phyloP scores from a whole-genome alignment of 805 yeast genomes.

The Kregervanrija delftensis region DNA sequence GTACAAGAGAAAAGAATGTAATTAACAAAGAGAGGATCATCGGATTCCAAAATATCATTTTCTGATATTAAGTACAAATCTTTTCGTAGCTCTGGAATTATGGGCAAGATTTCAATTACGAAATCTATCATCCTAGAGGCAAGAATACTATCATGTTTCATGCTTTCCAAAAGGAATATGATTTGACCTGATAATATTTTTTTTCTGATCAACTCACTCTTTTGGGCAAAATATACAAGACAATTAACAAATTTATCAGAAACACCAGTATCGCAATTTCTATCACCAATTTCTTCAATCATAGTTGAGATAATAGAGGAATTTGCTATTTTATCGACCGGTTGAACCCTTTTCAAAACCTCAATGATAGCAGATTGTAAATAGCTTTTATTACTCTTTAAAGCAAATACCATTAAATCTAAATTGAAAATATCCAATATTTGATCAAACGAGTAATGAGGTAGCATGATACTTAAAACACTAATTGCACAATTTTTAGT shows the following conservation, averaged over 20 bases:
- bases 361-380: conserved; percentile 21
- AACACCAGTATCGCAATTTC: conserved; percentile 15
- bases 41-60: conserved; percentile 15
- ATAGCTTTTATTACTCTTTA: conserved; percentile 20
- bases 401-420: conserved; percentile 22
- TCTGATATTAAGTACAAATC: conserved; percentile 19
- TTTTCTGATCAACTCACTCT: conserved; percentile 27
- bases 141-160: conserved; percentile 19
- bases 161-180: conserved; percentile 13
- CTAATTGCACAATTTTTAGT: conserved; percentile 14
- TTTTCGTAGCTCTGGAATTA: conserved; percentile 19
- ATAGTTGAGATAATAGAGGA: conserved; percentile 22
- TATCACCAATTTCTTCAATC: conserved; percentile 17
- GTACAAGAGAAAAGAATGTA: conserved; percentile 26
- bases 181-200: conserved; percentile 23
- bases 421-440: conserved; percentile 18
- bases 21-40: conserved; percentile 26
- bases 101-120: conserved; percentile 20
- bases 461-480: conserved; percentile 22
- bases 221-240: conserved; percentile 14
- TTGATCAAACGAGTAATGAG: conserved; percentile 23
- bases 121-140: conserved; percentile 27
- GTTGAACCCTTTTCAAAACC: conserved; percentile 21
- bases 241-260: conserved; percentile 18
- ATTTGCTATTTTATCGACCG: conserved; percentile 29